phyloP scores from a whole-genome alignment of 176 grass and related monocot genomes.

The Aegilops umbellulata region DNA sequence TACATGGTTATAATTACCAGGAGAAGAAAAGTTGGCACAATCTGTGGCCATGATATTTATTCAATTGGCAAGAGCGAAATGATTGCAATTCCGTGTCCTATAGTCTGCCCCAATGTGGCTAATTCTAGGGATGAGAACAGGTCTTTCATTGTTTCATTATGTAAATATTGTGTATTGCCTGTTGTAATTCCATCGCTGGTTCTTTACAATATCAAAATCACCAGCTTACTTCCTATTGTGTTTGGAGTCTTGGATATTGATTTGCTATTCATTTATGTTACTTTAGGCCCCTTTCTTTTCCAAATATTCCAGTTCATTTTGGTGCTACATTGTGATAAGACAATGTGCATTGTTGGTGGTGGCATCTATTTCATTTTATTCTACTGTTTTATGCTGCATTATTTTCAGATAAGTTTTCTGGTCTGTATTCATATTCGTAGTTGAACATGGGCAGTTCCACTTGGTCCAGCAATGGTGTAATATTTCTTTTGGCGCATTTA shows the following conservation, averaged over 20 bases:
- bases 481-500: slow-evolving; percentile 15
- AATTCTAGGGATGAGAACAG: slow-evolving; percentile 99
- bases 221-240: slow-evolving; percentile 30
- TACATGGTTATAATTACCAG: slow-evolving; percentile 97
- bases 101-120: slow-evolving; percentile 74
- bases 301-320: slow-evolving; percentile 6
- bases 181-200: slow-evolving; percentile 57
- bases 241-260: slow-evolving; percentile 11
- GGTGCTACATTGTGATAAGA: slow-evolving; percentile 32
- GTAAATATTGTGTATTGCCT: slow-evolving; percentile 64
- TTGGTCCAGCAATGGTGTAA: background rate
- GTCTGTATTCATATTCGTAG: slow-evolving; percentile 21
- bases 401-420: background rate
- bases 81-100: slow-evolving; percentile 76
- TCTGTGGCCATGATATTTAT: slow-evolving; percentile 85
- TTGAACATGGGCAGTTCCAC: background rate
- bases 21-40: slow-evolving; percentile 87
- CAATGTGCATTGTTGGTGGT: background rate
- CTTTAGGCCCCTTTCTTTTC: background rate
- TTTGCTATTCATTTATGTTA: slow-evolving; percentile 20
- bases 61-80: slow-evolving; percentile 75
- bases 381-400: slow-evolving; percentile 15
- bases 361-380: background rate
- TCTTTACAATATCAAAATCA: slow-evolving; percentile 34
- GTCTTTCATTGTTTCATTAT: slow-evolving; percentile 79